Conservation (phyloP, 1,139 yeast species). For the Suhomyces kunorum region DNA sequence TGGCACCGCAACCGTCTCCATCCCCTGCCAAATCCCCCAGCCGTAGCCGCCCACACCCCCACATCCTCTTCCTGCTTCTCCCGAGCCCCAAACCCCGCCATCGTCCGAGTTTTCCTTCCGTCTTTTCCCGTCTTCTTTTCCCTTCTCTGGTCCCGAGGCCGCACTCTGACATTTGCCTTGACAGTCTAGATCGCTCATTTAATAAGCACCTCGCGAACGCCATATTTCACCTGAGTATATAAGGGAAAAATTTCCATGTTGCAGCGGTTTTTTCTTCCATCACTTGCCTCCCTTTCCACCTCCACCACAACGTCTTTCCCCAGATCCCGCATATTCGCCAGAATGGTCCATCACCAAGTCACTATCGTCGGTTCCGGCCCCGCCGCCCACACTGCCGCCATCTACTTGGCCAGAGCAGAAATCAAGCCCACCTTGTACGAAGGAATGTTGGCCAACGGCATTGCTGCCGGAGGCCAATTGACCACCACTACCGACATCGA, state of each 20-base stretch:
- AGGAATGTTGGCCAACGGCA: slow-evolving; percentile 96
- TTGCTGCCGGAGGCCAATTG: slow-evolving; percentile 98
- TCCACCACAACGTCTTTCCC: not conserved
- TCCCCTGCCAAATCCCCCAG: too few species aligned
- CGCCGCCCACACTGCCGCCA: slow-evolving; percentile 99
- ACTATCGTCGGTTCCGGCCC: slow-evolving; percentile 98
- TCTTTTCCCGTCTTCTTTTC: too few species aligned
- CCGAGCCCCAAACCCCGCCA: too few species aligned
- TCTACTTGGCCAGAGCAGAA: slow-evolving; percentile 94
- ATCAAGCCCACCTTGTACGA: slow-evolving; percentile 90
- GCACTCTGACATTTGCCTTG: not conserved
- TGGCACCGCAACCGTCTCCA: too few species aligned
- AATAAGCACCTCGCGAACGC: not conserved
- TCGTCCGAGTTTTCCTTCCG: too few species aligned
- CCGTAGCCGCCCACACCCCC: too few species aligned
- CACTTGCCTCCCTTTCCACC: not conserved
- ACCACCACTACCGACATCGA: slow-evolving; percentile 98
- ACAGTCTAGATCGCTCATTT: slow-evolving; percentile 1
- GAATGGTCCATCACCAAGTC: slow-evolving; percentile 84
- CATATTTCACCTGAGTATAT: not conserved
- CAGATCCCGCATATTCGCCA: slow-evolving; percentile 17
- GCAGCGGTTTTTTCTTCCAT: not conserved
- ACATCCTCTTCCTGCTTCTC: too few species aligned
- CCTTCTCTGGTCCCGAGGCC: not conserved
- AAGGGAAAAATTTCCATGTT: slow-evolving; percentile 1